phyloP scores from a whole-genome alignment of 1,284 basidiomycete species.

The Hypsizygus ulmarius region DNA sequence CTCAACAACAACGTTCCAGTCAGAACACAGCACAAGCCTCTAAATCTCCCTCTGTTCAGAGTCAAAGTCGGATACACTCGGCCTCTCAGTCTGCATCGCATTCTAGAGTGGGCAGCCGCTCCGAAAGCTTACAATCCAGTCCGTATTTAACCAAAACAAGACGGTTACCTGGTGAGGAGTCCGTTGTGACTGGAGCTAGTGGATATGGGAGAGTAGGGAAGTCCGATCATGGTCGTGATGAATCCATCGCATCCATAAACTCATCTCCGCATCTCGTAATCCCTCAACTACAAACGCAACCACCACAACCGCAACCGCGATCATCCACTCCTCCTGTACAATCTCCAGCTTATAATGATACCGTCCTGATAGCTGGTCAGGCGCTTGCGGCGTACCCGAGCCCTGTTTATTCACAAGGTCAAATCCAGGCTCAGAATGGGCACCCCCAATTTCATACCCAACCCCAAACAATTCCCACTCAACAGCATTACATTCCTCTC shows the following conservation, averaged over 20 bases:
- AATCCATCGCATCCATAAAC: neutral
- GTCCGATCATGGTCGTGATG: neutral
- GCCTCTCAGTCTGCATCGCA: conserved; percentile 24
- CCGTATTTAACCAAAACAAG: conserved; percentile 26
- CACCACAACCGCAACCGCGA: conserved; percentile 3
- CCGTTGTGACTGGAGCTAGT: conserved; percentile 1
- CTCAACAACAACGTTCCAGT: conserved; percentile 14
- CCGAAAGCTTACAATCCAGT: conserved; percentile 31
- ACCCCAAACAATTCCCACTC: neutral
- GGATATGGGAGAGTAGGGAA: neutral
- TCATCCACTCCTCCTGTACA: conserved; percentile 2
- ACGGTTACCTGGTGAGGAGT: conserved; percentile 25
- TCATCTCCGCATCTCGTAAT: conserved; percentile 1
- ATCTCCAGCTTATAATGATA: neutral
- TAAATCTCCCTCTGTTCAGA: conserved; percentile 22
- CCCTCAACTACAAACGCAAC: conserved; percentile 2
- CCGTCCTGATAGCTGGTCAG: neutral
- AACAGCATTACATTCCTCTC: neutral
- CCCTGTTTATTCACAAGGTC: conserved; percentile 7
- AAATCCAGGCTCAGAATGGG: conserved; percentile 1
- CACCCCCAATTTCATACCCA: neutral
- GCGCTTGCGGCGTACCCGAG: conserved; percentile 8
- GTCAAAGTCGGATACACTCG: conserved; percentile 26
- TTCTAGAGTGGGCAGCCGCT: conserved; percentile 29
- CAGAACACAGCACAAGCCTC: conserved; percentile 14